Base-by-base conservation (phyloP, 2,329 filamentous ascomycete genomes). In the Cercospora sojina region DNA sequence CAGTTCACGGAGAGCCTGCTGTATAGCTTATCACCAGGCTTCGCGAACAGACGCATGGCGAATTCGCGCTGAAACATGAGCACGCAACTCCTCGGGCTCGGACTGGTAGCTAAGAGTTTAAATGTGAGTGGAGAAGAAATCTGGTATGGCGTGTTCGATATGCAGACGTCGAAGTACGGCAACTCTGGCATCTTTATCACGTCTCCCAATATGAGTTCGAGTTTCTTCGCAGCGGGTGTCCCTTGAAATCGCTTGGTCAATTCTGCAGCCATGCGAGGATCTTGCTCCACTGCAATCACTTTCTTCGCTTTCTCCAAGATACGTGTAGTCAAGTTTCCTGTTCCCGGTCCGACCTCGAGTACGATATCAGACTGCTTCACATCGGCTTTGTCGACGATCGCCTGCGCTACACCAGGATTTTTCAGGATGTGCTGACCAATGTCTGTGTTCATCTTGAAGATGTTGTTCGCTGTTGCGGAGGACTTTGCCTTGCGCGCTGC, bases 1-100 rank as follows among this genome's bases (percentile, higher is more conserved):
- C 91, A 92, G 75, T 98, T 98, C 66, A 97, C 94, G 1, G 88
- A 91, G 27, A 98, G 84, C n/a, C 95, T 87, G 71, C 89, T 93
- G 83, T 97, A 98, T 8, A 98, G 87, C 62, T 92, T 87, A 76
- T 97, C 93, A 8, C 92, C 92, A 0, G 94, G 92, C 53, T 90
- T 89, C 13, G 95, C 95, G 64, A 96, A 94, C 38, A 98, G 83
- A 43, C 94, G 88, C 78, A 96, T 88, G 18, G 93, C 93, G 75
- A 97, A 97, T 81, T 98, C 94, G 76, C 93, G 88, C 82, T 98
- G 94, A 75, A 96, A 95, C 93, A 97, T 97, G 80, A 98, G 92
- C 70, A 98, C 87, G 73, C 90, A 93, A 67, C 88, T 88, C 35
- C 94, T 84, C 0, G 95, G 95, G 0, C 93, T 90, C 51, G 92